Percentiles rank a stretch among this genome's conserved stretches.
phyloP scores from a whole-genome alignment of 305 asterid species.

The Rubia balearica region DNA sequence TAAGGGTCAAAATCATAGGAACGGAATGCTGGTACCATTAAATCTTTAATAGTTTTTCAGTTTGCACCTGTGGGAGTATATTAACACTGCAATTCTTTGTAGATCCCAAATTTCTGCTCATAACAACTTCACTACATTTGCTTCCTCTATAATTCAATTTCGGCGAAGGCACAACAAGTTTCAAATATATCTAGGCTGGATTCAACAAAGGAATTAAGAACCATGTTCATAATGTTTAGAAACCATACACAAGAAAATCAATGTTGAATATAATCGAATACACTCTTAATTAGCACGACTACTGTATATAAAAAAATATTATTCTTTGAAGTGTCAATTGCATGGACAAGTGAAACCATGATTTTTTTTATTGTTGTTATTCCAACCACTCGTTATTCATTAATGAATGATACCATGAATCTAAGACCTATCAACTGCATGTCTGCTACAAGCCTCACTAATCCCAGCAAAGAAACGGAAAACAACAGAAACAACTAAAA shows the following conservation, averaged over 20 bases:
- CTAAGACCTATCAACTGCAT: not conserved
- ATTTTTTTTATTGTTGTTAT: not conserved
- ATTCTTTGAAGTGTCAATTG: not conserved
- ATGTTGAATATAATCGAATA: not conserved
- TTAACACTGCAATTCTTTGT: not conserved
- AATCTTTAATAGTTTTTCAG: not conserved
- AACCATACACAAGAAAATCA: conserved; percentile 3
- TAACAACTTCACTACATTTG: not conserved
- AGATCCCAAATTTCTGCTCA: not conserved
- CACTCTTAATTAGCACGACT: not conserved
- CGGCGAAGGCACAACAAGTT: not conserved
- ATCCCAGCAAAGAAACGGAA: not conserved
- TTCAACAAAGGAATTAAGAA: not conserved
- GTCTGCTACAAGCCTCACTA: not conserved
- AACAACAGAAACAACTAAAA: not conserved
- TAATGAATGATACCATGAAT: not conserved
- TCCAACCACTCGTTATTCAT: not conserved
- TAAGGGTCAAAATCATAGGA: not conserved
- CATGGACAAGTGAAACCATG: not conserved
- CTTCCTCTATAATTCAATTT: not conserved
- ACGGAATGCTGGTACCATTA: not conserved
- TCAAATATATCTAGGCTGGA: not conserved
- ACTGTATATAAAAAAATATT: not conserved
- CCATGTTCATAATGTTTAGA: not conserved
- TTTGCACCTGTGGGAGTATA: not conserved